Evolutionary conservation across 305 asterid species (phyloP), one percentile per base, ranked within the genome.

Genomic region (Rubia tinctorum): DNA sequence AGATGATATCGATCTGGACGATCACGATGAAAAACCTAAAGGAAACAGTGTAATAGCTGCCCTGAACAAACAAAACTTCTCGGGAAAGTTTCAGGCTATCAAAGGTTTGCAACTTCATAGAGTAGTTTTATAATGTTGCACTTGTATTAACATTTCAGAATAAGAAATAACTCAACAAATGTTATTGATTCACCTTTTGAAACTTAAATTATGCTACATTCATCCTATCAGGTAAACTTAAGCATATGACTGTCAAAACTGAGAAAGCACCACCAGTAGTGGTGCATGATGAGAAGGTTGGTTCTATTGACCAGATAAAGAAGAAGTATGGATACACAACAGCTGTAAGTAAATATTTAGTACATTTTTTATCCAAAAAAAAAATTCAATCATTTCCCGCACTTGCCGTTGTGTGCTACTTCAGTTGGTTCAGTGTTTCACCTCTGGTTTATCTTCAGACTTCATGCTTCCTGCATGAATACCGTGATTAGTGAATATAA

Each of bases 1-100:
- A 93, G 99, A 90, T 80, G 99, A 88, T 77, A 91, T 91, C 70
- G 90, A 94, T 58, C 86, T 91, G 61, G 99, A 94, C 2, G 97
- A 90, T 77, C 88, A 86, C 25, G 86, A 73, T 73, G 97, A 88
- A 84, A 94, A 89, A 79, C 82, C 87, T 43, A 88, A 81, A 83
- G 92, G 89, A 74, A 80, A 87, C 79, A 84, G 89, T 23, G 87
- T 80, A 81, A 80, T 88, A 66, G 90, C 86, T 61, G 95, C 95
- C 69, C 51, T 94, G 70, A 90, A 86, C 77, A 88, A 81, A 79
- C 89, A 89, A 77, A 93, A 88, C 45, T 73, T 94, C 56, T 67
- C 96, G 20, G 93, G 78, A 77, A 90, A 71, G 79, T 91, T 94
- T 82, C 95, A 90, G 78, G 91, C 95, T 58, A 75, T 94, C 43